A percentile compares a stretch with the other conserved stretches of the same genome.
Conservation (phyloP, 768 basidiomycete genomes). For the Omphalotus guepiniiformis region DNA sequence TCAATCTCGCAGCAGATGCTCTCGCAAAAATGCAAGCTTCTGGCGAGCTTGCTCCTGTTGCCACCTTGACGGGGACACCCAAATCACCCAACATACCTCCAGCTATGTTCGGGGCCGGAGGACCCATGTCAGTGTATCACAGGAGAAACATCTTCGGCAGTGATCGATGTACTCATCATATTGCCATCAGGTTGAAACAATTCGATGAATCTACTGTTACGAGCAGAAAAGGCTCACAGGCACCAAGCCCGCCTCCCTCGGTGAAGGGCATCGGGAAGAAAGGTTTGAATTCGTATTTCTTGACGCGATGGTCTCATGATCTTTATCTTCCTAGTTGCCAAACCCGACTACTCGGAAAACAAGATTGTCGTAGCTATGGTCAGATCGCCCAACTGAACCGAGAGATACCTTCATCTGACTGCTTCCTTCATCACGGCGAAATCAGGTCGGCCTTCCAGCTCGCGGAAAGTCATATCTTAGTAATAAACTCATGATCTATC, state of each 20-base stretch:
- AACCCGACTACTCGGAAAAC: slow-evolving; percentile 97
- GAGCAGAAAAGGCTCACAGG: slow-evolving; percentile 67
- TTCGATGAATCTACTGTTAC: slow-evolving; percentile 69
- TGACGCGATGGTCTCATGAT: slow-evolving; percentile 5
- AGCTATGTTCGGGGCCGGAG: slow-evolving; percentile 66
- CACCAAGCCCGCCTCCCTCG: slow-evolving; percentile 74
- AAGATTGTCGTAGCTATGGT: slow-evolving; percentile 99
- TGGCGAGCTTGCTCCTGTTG: slow-evolving; percentile 24
- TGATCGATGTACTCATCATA: not conserved
- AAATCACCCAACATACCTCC: slow-evolving; percentile 47
- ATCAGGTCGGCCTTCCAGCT: slow-evolving; percentile 92
- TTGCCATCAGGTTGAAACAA: slow-evolving; percentile 56
- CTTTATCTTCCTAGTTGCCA: slow-evolving; percentile 56
- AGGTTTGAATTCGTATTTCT: slow-evolving; percentile 39
- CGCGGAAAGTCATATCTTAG: slow-evolving; percentile 97
- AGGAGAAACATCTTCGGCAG: not conserved
- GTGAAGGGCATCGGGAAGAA: slow-evolving; percentile 89
- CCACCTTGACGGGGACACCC: not conserved
- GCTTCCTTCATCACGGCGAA: not conserved
- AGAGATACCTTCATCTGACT: not conserved
- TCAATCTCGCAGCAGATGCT: slow-evolving; percentile 47
- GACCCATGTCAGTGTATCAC: slow-evolving; percentile 53
- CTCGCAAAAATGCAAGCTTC: slow-evolving; percentile 47
- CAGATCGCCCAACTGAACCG: slow-evolving; percentile 11
- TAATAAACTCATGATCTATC: slow-evolving; percentile 95